Evolutionary conservation across 1,284 basidiomycete genomes (phyloP).

Genomic region (Cutaneotrichosporon cavernicola): DNA sequence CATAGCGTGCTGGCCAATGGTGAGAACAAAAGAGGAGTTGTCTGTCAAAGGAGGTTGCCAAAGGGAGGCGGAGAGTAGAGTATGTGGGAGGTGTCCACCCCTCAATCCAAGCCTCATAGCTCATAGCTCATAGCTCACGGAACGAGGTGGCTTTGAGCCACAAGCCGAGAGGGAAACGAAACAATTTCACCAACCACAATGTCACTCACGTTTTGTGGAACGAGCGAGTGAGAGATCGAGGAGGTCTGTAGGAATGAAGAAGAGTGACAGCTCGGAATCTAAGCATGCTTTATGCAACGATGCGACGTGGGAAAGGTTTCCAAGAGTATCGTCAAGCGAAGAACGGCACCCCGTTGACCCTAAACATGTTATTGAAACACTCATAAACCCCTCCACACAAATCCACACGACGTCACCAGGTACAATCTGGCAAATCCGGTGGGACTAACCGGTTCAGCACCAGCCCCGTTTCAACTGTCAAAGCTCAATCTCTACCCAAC

Average conservation of each 20-base stretch:
- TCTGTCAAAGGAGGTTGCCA: background rate
- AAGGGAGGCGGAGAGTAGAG: too few relatives aligned
- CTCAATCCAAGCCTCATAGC: too few relatives aligned
- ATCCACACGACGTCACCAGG: background rate
- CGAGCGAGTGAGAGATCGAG: background rate
- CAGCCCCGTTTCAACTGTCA: background rate
- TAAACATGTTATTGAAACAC: too few relatives aligned
- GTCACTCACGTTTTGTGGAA: constrained; percentile 4
- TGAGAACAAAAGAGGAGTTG: background rate
- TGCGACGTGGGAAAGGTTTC: background rate
- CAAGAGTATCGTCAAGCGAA: background rate
- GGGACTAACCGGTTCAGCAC: background rate
- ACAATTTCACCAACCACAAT: background rate
- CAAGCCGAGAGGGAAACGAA: too few relatives aligned
- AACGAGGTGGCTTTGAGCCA: too few relatives aligned
- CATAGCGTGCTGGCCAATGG: background rate
- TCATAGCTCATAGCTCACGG: too few relatives aligned
- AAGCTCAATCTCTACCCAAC: background rate
- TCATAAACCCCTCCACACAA: too few relatives aligned
- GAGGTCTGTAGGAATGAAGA: background rate
- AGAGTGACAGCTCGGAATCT: background rate
- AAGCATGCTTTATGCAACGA: background rate
- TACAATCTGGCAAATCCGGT: background rate
- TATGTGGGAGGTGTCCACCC: too few relatives aligned
- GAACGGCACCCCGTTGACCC: too few relatives aligned